Conservation (phyloP, 1,284 basidiomycete genomes). For the Trametes hirsuta region DNA sequence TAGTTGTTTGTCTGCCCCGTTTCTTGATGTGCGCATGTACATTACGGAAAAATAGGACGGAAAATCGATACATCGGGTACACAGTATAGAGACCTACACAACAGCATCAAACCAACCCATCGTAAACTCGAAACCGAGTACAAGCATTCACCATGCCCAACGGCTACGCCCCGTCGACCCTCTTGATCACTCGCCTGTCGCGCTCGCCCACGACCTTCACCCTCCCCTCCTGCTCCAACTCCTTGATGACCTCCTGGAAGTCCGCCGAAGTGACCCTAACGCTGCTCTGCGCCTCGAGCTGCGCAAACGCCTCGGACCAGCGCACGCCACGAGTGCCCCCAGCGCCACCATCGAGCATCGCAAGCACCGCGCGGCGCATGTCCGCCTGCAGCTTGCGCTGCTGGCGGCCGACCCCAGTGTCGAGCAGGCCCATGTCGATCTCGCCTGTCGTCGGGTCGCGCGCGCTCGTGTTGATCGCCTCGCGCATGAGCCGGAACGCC, state of each 20-base stretch:
- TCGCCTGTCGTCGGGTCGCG: slow-evolving; percentile 95
- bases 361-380: slow-evolving; percentile 79
- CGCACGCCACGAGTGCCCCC: slow-evolving; percentile 65
- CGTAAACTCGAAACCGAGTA: background rate
- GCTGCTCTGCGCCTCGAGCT: slow-evolving; percentile 79
- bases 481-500: slow-evolving; percentile 90
- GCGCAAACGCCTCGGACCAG: slow-evolving; percentile 79
- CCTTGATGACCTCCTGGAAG: slow-evolving; percentile 81
- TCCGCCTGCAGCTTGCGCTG: slow-evolving; percentile 85
- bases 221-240: slow-evolving; percentile 80
- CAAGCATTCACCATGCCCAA: background rate
- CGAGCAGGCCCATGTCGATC: slow-evolving; percentile 95
- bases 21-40: too few species aligned
- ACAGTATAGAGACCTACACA: too few species aligned
- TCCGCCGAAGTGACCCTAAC: slow-evolving; percentile 77
- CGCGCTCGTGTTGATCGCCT: slow-evolving; percentile 92
- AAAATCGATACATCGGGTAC: too few species aligned
- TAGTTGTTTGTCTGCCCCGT: too few species aligned
- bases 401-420: slow-evolving; percentile 88
- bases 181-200: slow-evolving; percentile 79
- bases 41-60: too few species aligned
- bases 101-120: background rate
- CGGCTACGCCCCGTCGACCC: slow-evolving; percentile 39
- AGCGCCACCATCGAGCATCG: slow-evolving; percentile 57
- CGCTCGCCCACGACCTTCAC: slow-evolving; percentile 86